Percentiles rank a stretch among this genome's conserved stretches.
phyloP scores from a whole-genome alignment of 805 yeast species.

The Spathaspora sp. region DNA sequence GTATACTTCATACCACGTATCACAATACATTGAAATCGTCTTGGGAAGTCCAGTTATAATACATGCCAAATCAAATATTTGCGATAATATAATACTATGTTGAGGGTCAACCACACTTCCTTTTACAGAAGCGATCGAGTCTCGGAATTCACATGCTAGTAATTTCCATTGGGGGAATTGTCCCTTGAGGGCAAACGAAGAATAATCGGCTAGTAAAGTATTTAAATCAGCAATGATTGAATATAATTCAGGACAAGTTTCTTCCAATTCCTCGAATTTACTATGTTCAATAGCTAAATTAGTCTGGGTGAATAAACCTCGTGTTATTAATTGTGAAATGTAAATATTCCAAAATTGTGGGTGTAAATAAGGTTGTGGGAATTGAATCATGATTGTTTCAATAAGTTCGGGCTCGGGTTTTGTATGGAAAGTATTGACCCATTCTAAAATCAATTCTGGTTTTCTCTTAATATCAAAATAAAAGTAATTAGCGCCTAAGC shows the following conservation, averaged over 20 bases:
- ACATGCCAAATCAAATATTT: constrained; percentile 39
- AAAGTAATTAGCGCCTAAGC: constrained; percentile 54
- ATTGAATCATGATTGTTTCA: constrained; percentile 42
- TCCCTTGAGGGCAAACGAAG: constrained; percentile 34
- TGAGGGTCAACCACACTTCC: constrained; percentile 20
- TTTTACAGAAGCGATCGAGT: constrained; percentile 25
- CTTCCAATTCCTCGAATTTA: constrained; percentile 37
- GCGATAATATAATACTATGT: constrained; percentile 25
- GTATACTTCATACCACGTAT: constrained; percentile 67
- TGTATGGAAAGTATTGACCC: constrained; percentile 71
- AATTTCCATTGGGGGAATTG: constrained; percentile 50
- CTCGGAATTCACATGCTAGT: constrained; percentile 48
- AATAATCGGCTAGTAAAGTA: constrained; percentile 36
- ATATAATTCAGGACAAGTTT: constrained; percentile 26
- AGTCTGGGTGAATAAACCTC: constrained; percentile 64
- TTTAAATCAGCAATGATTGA: constrained; percentile 39
- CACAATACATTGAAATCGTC: constrained; percentile 49
- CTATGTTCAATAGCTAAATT: constrained; percentile 42
- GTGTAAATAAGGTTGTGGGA: constrained; percentile 44
- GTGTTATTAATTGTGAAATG: constrained; percentile 49
- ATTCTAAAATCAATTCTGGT: constrained; percentile 45
- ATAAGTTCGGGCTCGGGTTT: constrained; percentile 55
- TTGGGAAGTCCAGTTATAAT: constrained; percentile 47
- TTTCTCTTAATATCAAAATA: constrained; percentile 30
- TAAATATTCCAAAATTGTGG: constrained; percentile 61